Evolutionary conservation across 2,329 filamentous ascomycete species (phyloP).

Genomic region (Exophiala bonariae): DNA sequence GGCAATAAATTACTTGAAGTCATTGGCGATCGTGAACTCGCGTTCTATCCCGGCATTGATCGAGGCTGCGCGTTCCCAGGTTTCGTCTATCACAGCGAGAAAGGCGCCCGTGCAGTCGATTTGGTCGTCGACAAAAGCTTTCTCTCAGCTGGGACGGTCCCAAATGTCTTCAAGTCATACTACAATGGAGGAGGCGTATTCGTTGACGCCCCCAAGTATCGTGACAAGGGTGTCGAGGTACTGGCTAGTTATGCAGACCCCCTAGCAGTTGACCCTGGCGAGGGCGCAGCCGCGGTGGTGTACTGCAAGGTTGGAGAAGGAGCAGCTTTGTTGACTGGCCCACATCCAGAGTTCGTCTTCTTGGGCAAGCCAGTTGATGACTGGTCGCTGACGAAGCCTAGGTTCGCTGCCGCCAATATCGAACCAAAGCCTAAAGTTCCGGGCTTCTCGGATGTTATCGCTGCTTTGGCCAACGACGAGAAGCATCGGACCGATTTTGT

Average conservation of each 20-base stretch:
- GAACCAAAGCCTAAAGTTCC: slow-evolving; percentile 65
- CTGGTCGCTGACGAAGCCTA: slow-evolving; percentile 40
- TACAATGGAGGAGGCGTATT: slow-evolving; percentile 96
- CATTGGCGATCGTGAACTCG: slow-evolving; percentile 78
- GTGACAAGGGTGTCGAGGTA: slow-evolving; percentile 69
- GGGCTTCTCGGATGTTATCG: slow-evolving; percentile 69
- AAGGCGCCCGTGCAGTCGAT: slow-evolving; percentile 71
- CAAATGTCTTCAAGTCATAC: slow-evolving; percentile 71
- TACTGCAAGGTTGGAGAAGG: slow-evolving; percentile 82
- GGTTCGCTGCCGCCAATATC: slow-evolving; percentile 80
- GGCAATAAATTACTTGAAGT: slow-evolving; percentile 81
- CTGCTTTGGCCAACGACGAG: slow-evolving; percentile 68
- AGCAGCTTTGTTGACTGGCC: slow-evolving; percentile 75
- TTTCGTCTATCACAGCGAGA: slow-evolving; percentile 88
- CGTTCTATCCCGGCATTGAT: slow-evolving; percentile 83
- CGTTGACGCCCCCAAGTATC: slow-evolving; percentile 69
- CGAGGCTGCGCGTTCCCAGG: slow-evolving; percentile 84
- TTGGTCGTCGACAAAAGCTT: slow-evolving; percentile 64
- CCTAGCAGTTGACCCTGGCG: slow-evolving; percentile 73
- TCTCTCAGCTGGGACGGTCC: slow-evolving; percentile 55
- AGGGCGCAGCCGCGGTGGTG: slow-evolving; percentile 74
- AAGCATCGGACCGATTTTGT: slow-evolving; percentile 70
- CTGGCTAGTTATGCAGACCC: slow-evolving; percentile 77
- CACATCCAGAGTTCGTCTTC: slow-evolving; percentile 79
- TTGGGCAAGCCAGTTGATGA: slow-evolving; percentile 19